These are phyloP conservation scores for Albugo laibachii DNA, from an alignment of 352 stramenopile species.

Conservation along the genomic window DNA sequence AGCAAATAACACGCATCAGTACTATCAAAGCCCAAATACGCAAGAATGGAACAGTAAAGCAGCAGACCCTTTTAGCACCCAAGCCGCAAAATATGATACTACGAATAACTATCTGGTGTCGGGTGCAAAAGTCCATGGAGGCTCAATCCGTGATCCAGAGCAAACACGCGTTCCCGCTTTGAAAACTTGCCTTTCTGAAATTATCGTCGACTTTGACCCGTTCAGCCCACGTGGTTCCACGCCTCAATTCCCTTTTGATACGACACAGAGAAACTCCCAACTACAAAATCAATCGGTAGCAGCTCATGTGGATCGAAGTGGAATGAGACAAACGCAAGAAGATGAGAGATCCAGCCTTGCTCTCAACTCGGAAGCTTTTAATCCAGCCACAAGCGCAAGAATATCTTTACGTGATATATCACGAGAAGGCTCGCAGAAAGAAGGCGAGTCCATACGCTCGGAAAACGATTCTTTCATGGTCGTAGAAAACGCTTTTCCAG, in stretches of 20 bases:
- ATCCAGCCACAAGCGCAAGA: not conserved
- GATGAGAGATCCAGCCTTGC: conserved; percentile 29
- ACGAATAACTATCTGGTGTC: too few species aligned
- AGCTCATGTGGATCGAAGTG: conserved; percentile 21
- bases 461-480: conserved; percentile 16
- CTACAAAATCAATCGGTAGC: conserved; percentile 5
- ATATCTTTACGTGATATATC: not conserved
- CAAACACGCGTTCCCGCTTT: too few species aligned
- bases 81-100: too few species aligned
- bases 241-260: conserved; percentile 22
- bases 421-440: conserved; percentile 13
- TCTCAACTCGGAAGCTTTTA: conserved; percentile 30
- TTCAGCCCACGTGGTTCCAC: conserved; percentile 39
- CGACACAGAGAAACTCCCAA: not conserved
- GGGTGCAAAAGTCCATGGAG: too few species aligned
- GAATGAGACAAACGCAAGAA: conserved; percentile 40
- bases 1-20: too few species aligned
- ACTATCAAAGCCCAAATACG: too few species aligned
- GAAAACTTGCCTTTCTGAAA: conserved; percentile 3
- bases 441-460: conserved; percentile 17
- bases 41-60: too few species aligned
- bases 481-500: conserved; percentile 33
- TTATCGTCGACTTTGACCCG: conserved; percentile 47
- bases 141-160: too few species aligned
- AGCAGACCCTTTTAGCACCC: too few species aligned